Evolutionary conservation across 2,329 filamentous ascomycete genomes (phyloP).

Genomic region (Rhynchosporium agropyri): DNA sequence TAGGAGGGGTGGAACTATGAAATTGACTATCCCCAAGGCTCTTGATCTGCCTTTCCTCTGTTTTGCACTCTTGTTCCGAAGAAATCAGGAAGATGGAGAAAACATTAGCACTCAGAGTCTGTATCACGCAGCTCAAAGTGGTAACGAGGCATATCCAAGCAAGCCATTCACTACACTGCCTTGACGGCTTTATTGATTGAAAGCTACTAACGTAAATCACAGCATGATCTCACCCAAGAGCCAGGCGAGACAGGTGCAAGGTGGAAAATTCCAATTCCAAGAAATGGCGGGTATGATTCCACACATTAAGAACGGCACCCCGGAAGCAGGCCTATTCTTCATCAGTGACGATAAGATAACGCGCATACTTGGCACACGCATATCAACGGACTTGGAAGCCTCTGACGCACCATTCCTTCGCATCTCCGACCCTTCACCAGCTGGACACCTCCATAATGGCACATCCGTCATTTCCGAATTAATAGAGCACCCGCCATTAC

Average conservation of each 20-base stretch:
- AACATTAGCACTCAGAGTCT: background rate
- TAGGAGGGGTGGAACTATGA: constrained; percentile 10
- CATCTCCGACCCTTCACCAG: background rate
- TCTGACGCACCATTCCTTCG: background rate
- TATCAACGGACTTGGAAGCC: background rate
- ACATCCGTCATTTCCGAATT: background rate
- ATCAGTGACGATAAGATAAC: background rate
- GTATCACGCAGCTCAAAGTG: background rate
- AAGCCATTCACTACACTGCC: background rate
- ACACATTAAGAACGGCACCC: background rate
- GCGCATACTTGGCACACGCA: background rate
- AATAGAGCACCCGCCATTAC: background rate
- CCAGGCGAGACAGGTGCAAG: background rate
- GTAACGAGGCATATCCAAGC: background rate
- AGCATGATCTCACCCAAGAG: background rate
- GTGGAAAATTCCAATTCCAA: background rate
- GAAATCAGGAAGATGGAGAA: background rate
- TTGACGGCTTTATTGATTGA: too few relatives aligned
- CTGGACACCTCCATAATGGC: background rate
- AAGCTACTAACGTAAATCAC: background rate
- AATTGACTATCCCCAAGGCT: background rate
- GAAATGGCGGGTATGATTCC: constrained; percentile 1
- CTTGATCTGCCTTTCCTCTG: background rate
- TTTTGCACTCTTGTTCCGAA: background rate
- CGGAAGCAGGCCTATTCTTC: constrained; percentile 2